Conservation (phyloP, 495 filamentous ascomycete species). For the Geopyxis carbonaria region DNA sequence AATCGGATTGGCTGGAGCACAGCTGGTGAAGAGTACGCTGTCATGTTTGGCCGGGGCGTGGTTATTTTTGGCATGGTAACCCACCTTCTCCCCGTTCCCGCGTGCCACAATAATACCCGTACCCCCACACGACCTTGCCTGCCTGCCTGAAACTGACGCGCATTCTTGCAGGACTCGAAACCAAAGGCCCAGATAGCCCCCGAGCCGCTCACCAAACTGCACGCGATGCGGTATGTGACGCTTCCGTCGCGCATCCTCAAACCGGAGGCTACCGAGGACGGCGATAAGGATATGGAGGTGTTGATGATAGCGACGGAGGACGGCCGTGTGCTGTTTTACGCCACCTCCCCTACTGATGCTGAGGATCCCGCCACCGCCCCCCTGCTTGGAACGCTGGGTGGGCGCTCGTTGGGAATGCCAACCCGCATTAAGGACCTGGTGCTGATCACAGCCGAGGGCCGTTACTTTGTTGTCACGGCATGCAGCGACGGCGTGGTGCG, state of each 20-base stretch:
- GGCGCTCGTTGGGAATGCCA: constrained; percentile 43
- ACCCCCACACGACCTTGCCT: too few species aligned
- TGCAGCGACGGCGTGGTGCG: constrained; percentile 70
- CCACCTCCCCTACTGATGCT: constrained; percentile 32
- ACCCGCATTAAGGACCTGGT: constrained; percentile 81
- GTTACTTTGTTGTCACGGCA: constrained; percentile 49
- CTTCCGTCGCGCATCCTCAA: constrained; percentile 18
- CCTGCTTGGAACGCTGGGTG: constrained; percentile 61
- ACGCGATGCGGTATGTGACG: constrained; percentile 56
- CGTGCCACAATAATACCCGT: not conserved
- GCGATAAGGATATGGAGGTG: constrained; percentile 31
- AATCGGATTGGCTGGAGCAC: constrained; percentile 60
- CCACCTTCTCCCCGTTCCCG: constrained; percentile 3
- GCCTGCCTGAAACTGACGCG: too few species aligned
- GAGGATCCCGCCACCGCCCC: constrained; percentile 30
- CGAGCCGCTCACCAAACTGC: constrained; percentile 57
- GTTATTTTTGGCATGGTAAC: constrained; percentile 65
- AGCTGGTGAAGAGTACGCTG: constrained; percentile 62
- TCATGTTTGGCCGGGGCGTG: constrained; percentile 74
- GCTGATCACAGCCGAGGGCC: constrained; percentile 35
- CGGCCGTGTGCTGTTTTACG: constrained; percentile 72
- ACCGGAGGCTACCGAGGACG: constrained; percentile 26
- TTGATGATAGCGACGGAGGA: constrained; percentile 84
- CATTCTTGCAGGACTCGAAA: constrained; percentile 43
- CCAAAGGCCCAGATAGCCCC: constrained; percentile 55